These are phyloP conservation scores for Cyclocybe cylindracea DNA, from an alignment of 768 basidiomycete species.

Conservation along the genomic window DNA sequence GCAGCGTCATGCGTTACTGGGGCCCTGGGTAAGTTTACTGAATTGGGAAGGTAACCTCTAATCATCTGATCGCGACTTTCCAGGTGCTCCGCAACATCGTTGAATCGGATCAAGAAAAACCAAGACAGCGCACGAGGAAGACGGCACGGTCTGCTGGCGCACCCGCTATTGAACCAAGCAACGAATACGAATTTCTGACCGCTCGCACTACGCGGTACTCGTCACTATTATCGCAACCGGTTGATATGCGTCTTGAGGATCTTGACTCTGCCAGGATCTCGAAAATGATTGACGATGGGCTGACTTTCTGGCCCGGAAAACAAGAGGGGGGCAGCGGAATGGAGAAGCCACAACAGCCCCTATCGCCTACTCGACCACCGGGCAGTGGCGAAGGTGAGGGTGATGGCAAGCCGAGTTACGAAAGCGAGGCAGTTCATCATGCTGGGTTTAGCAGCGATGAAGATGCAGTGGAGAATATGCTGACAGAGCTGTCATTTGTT, in stretches of 20 bases:
- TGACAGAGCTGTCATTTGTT: slow-evolving; percentile 15
- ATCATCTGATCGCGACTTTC: background rate
- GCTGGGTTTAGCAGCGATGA: slow-evolving; percentile 21
- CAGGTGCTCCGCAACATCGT: slow-evolving; percentile 44
- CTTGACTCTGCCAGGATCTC: slow-evolving; percentile 51
- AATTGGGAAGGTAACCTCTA: background rate
- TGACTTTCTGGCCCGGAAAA: slow-evolving; percentile 46
- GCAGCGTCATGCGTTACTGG: slow-evolving; percentile 51
- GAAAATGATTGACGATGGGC: slow-evolving; percentile 43
- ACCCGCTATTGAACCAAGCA: slow-evolving; percentile 20
- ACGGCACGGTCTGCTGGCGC: slow-evolving; percentile 8
- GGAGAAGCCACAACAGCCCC: slow-evolving; percentile 3
- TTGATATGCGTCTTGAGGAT: slow-evolving; percentile 42
- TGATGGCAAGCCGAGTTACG: slow-evolving; percentile 5
- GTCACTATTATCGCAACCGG: slow-evolving; percentile 36
- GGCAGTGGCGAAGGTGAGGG: slow-evolving; percentile 9
- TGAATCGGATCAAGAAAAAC: slow-evolving; percentile 19
- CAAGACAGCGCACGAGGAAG: slow-evolving; percentile 15
- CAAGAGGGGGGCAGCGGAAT: slow-evolving; percentile 2
- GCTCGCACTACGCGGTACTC: slow-evolving; percentile 43
- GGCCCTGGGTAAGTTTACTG: slow-evolving; percentile 50
- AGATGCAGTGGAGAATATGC: slow-evolving; percentile 25
- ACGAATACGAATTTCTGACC: slow-evolving; percentile 56
- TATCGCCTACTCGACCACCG: background rate
- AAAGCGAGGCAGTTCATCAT: slow-evolving; percentile 1